phyloP scores from a whole-genome alignment of 2,329 filamentous ascomycete species.

The Fusarium sp. region DNA sequence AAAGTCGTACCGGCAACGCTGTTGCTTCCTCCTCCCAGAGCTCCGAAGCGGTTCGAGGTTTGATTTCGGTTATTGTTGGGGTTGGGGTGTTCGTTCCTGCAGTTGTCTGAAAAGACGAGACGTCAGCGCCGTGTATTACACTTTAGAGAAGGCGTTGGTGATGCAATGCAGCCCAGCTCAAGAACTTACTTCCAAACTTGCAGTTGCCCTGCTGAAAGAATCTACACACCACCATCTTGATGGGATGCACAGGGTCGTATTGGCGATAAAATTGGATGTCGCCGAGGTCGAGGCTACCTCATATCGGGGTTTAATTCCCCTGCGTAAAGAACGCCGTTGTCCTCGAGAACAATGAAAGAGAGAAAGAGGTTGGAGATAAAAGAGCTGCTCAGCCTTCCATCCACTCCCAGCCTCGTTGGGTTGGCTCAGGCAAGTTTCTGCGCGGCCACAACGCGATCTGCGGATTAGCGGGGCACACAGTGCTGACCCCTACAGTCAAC shows the following conservation, averaged over 20 bases:
- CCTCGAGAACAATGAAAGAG: neutral
- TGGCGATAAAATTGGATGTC: conserved; percentile 25
- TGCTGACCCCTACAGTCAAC: neutral
- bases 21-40: conserved; percentile 48
- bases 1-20: conserved; percentile 29
- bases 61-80: conserved; percentile 49
- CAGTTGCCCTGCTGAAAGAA: conserved; percentile 65
- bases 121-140: neutral
- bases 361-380: conserved; percentile 8
- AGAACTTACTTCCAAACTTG: conserved; percentile 62
- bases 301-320: conserved; percentile 26
- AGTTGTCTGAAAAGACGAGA: conserved; percentile 55
- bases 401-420: conserved; percentile 37
- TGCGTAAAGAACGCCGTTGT: neutral
- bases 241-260: neutral
- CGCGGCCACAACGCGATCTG: neutral
- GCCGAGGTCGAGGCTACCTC: conserved; percentile 32
- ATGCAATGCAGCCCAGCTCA: neutral
- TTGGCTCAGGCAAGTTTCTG: conserved; percentile 11
- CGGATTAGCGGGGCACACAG: conserved; percentile 4
- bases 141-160: neutral
- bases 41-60: conserved; percentile 68
- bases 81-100: conserved; percentile 66
- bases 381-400: conserved; percentile 38
- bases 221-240: conserved; percentile 58